Evolutionary conservation across 1,284 basidiomycete species (phyloP), one percentile per base, ranked within the genome.

Genomic region (Ceratobasidium sp.): DNA sequence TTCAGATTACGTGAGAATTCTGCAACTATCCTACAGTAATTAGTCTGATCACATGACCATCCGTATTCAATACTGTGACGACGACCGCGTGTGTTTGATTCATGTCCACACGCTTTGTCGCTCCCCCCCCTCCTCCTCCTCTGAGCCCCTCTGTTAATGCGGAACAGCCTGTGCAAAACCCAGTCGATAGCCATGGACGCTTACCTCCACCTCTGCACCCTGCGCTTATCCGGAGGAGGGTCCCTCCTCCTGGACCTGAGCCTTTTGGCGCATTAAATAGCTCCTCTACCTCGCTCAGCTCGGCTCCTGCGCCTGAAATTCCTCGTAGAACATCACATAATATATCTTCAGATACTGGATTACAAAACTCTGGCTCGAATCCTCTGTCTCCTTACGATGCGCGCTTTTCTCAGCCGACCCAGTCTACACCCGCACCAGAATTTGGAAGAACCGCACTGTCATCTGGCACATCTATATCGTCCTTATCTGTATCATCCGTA

Each of bases 31-130:
- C n/a, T n/a, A n/a, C n/a, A n/a, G n/a, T n/a, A n/a, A n/a, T n/a
- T n/a, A n/a, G n/a, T n/a, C n/a, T n/a, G n/a, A n/a, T n/a, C n/a
- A n/a, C n/a, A n/a, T n/a, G n/a, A n/a, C n/a, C n/a, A n/a, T n/a
- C n/a, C n/a, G n/a, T n/a, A n/a, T n/a, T n/a, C n/a, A n/a, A n/a
- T n/a, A n/a, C n/a, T 33, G 36, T 62, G 59, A 62, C 60, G 24
- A 54, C 53, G n/a, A 51, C 50, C 9, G 27, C 24, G 51, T 9
- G 27, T 41, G 36, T 31, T 29, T 14, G 54, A 56, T 24, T 11
- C 14, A 71, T 71, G 67, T 57, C 67, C 24, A 60, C 45, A 31
- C 67, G 67, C 31, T 71, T 71, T 71, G 67, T 71, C 15, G 67
- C 67, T 1, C 67, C 67, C 1, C 44, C 67, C 7, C 44, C 33